These are phyloP conservation scores for Mentha longifolia DNA, from an alignment of 257 asterid genomes.

Conservation along the genomic window DNA sequence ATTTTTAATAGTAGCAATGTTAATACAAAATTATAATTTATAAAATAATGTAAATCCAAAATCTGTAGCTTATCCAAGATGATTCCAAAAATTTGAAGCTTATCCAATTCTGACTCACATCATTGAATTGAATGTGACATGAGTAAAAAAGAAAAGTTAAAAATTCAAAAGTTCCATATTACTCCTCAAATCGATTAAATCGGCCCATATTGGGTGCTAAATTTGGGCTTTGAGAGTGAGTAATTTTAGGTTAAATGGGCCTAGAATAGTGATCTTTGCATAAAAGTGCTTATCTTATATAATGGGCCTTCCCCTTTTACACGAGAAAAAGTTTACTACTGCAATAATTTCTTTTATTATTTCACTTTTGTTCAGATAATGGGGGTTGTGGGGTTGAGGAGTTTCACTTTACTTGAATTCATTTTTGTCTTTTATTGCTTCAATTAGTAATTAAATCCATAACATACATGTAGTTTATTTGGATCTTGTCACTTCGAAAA, in stretches of 20 bases:
- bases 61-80: too few relatives aligned
- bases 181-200: not conserved
- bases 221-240: slow-evolving; percentile 38
- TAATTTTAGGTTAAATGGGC: slow-evolving; percentile 29
- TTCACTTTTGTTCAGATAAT: slow-evolving; percentile 23
- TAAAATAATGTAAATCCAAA: too few relatives aligned
- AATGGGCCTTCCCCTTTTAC: slow-evolving; percentile 31
- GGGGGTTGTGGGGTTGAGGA: slow-evolving; percentile 18
- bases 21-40: too few relatives aligned
- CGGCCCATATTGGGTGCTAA: slow-evolving; percentile 11
- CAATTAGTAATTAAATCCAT: slow-evolving; percentile 17
- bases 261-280: slow-evolving; percentile 24
- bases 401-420: not conserved
- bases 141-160: not conserved
- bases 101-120: slow-evolving; percentile 30
- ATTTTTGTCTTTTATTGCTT: slow-evolving; percentile 26
- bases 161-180: not conserved
- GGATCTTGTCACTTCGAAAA: not conserved
- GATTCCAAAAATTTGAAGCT: slow-evolving; percentile 15
- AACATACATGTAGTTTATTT: not conserved
- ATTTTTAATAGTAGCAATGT: too few relatives aligned
- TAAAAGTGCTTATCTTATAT: slow-evolving; percentile 25
- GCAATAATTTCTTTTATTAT: slow-evolving; percentile 5
- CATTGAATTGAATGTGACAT: slow-evolving; percentile 24
- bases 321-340: slow-evolving; percentile 24